phyloP scores from a whole-genome alignment of 768 basidiomycete species.

The Phanerodontia chrysosporium region DNA sequence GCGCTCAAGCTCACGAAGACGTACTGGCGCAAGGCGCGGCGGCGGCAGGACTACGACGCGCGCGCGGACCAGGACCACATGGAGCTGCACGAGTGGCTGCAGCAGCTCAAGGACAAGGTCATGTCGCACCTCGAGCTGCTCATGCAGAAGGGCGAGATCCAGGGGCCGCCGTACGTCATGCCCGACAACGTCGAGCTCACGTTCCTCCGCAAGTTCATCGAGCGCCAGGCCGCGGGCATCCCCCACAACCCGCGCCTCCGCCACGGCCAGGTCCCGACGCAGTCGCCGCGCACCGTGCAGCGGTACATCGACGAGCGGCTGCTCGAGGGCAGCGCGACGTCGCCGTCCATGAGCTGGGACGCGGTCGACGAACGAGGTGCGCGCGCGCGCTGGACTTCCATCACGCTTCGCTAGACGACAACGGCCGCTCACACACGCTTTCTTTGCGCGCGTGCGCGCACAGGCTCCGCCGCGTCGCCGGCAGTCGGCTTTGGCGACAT shows the following conservation, averaged over 20 bases:
- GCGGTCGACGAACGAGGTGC: slow-evolving; percentile 18
- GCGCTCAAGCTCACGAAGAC: slow-evolving; percentile 83
- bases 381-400: too few species aligned
- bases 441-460: too few species aligned
- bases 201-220: slow-evolving; percentile 80
- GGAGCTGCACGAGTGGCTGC: slow-evolving; percentile 85
- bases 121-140: slow-evolving; percentile 84
- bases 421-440: not conserved
- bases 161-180: slow-evolving; percentile 79
- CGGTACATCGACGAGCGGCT: slow-evolving; percentile 15
- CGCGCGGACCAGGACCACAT: slow-evolving; percentile 86
- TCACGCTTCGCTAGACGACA: not conserved
- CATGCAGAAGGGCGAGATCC: slow-evolving; percentile 86
- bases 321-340: slow-evolving; percentile 17
- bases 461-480: slow-evolving; percentile 7
- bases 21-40: slow-evolving; percentile 72
- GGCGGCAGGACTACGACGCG: slow-evolving; percentile 82
- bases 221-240: slow-evolving; percentile 69
- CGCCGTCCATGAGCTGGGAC: slow-evolving; percentile 21
- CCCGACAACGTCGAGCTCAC: slow-evolving; percentile 72
- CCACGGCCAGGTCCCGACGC: slow-evolving; percentile 30
- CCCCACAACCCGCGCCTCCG: slow-evolving; percentile 80
- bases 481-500: slow-evolving; percentile 8
- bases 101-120: slow-evolving; percentile 83
- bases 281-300: slow-evolving; percentile 13